Conservation (phyloP, 2,329 filamentous ascomycete species). For the Chrysosphaeria jannelii region DNA sequence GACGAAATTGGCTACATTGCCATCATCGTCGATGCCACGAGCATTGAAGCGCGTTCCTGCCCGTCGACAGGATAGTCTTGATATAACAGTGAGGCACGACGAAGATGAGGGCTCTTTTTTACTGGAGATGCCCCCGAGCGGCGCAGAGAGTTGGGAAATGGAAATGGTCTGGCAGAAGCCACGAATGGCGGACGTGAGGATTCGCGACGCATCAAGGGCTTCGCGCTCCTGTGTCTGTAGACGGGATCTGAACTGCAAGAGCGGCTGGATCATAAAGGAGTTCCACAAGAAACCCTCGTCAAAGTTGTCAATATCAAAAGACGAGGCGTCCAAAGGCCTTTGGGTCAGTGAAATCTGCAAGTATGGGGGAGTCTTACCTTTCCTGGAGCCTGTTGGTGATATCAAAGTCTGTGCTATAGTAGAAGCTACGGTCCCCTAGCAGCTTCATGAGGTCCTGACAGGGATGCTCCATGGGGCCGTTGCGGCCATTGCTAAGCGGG, state of each 20-base stretch:
- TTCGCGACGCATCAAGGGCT: constrained; percentile 57
- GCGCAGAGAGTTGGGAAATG: constrained; percentile 47
- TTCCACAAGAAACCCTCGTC: constrained; percentile 93
- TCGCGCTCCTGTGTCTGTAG: constrained; percentile 45
- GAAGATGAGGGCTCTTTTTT: too few relatives aligned
- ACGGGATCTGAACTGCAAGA: constrained; percentile 66
- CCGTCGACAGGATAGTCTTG: constrained; percentile 63
- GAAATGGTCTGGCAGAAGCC: constrained; percentile 74
- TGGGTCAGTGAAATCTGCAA: too few relatives aligned
- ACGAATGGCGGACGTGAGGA: constrained; percentile 77
- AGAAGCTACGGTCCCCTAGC: constrained; percentile 77
- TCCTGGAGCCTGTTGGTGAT: constrained; percentile 81
- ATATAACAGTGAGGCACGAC: constrained; percentile 67
- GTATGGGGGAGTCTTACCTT: constrained; percentile 40
- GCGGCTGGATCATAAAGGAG: constrained; percentile 85
- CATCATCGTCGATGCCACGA: constrained; percentile 90
- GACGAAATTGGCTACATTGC: constrained; percentile 95
- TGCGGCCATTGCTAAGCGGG: constrained; percentile 22
- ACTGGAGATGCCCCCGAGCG: constrained; percentile 44
- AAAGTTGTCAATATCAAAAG: constrained; percentile 75
- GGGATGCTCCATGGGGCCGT: constrained; percentile 53
- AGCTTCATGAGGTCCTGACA: constrained; percentile 79
- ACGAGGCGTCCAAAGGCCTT: constrained; percentile 44
- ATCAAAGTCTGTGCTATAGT: constrained; percentile 96
- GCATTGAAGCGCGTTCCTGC: constrained; percentile 91